Percentiles rank a stretch among this genome's conserved stretches.
These are phyloP conservation scores for Fusarium sp. DNA, from an alignment of 2,329 filamentous ascomycete species.

Conservation along the genomic window DNA sequence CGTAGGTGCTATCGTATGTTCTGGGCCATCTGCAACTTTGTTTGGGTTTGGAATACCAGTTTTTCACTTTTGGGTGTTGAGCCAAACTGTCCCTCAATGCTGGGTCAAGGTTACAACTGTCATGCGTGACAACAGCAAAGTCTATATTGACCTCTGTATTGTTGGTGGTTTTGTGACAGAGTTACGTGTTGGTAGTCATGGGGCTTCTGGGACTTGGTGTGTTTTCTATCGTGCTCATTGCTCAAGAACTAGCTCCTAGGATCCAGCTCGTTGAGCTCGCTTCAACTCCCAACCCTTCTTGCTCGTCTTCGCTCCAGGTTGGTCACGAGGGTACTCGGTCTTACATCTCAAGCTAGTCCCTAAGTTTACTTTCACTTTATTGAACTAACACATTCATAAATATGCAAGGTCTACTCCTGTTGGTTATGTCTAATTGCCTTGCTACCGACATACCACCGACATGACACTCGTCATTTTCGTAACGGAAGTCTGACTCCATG, in stretches of 20 bases:
- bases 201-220: background rate
- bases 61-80: background rate
- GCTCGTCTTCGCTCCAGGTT: background rate
- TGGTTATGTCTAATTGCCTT: background rate
- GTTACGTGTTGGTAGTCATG: background rate
- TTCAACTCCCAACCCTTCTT: too few species aligned
- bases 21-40: background rate
- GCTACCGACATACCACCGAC: background rate
- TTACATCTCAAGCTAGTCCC: background rate
- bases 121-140: background rate
- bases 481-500: background rate
- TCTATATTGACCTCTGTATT: background rate
- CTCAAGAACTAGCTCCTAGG: background rate
- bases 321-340: background rate
- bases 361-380: background rate
- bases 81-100: background rate
- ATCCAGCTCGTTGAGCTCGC: background rate
- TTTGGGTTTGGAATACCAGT: background rate
- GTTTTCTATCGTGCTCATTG: background rate
- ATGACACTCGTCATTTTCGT: background rate
- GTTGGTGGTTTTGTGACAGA: background rate
- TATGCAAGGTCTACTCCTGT: background rate
- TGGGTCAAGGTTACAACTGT: background rate
- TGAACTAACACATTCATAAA: background rate
- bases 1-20: background rate